phyloP scores from a whole-genome alignment of 139 green algal species.

The Auxenochlorella pyrenoidosa region DNA sequence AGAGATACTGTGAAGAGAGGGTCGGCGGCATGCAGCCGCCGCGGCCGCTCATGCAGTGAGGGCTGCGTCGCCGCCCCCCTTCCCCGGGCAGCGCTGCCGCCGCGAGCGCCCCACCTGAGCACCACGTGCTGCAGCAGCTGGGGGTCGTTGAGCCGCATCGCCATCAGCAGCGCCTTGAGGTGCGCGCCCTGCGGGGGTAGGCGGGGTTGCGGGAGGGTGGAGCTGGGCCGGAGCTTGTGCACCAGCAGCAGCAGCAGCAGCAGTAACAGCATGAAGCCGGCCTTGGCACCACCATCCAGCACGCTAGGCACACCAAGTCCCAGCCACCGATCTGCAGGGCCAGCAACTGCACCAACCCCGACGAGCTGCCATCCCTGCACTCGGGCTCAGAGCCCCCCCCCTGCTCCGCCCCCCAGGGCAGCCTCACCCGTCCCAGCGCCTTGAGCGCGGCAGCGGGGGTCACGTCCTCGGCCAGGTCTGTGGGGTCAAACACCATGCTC shows the following conservation, averaged over 20 bases:
- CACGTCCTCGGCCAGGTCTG: slow-evolving; percentile 90
- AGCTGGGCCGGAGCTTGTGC: neutral
- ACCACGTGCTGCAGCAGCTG: slow-evolving; percentile 61
- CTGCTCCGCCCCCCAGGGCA: too few species aligned
- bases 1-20: neutral
- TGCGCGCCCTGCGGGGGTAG: slow-evolving; percentile 35
- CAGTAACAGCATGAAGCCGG: too few species aligned
- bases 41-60: neutral
- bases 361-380: too few species aligned
- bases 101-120: neutral
- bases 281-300: too few species aligned
- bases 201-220: neutral
- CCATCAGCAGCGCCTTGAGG: slow-evolving; percentile 81
- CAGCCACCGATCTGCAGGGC: too few species aligned
- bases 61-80: neutral
- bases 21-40: neutral
- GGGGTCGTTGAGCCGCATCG: slow-evolving; percentile 81
- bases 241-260: neutral
- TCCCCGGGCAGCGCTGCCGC: neutral
- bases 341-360: too few species aligned
- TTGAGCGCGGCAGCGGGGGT: slow-evolving; percentile 76
- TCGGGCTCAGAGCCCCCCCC: too few species aligned
- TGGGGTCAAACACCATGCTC: slow-evolving; percentile 91
- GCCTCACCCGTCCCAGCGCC: slow-evolving; percentile 45
- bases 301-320: too few species aligned